These are phyloP conservation scores for Thermothelomyces thermophilus DNA, from an alignment of 2,329 filamentous ascomycete species.

Conservation along the genomic window DNA sequence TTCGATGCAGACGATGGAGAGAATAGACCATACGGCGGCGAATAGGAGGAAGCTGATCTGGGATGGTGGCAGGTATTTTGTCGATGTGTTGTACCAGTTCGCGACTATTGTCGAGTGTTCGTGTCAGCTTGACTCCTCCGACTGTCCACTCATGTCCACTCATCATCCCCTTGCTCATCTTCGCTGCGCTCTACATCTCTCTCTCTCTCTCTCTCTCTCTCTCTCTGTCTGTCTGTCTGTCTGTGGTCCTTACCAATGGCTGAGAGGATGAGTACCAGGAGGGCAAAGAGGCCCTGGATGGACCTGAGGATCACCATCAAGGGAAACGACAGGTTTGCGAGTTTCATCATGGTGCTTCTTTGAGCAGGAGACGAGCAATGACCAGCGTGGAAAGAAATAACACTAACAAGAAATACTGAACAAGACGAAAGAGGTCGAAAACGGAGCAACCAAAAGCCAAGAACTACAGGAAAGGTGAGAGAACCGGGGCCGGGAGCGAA, in stretches of 20 bases:
- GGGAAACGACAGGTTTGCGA: slow-evolving; percentile 30
- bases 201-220: no score
- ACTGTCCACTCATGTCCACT: no score
- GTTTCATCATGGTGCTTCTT: neutral
- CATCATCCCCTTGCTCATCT: no score
- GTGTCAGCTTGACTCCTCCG: slow-evolving; percentile 1
- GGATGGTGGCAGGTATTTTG: slow-evolving; percentile 46
- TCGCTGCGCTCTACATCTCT: no score
- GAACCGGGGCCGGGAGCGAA: slow-evolving; percentile 5
- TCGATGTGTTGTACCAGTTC: slow-evolving; percentile 54
- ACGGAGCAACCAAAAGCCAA: neutral
- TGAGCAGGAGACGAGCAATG: neutral
- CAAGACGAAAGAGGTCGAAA: neutral
- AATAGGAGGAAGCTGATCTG: slow-evolving; percentile 55
- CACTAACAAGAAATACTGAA: neutral
- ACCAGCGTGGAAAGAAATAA: neutral
- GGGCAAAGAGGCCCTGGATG: slow-evolving; percentile 39
- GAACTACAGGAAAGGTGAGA: slow-evolving; percentile 5
- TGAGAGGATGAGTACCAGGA: slow-evolving; percentile 43
- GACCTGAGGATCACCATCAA: slow-evolving; percentile 39
- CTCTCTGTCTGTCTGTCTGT: no score
- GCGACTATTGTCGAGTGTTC: slow-evolving; percentile 37
- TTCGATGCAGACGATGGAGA: slow-evolving; percentile 51
- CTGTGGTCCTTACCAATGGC: slow-evolving; percentile 39
- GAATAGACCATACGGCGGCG: slow-evolving; percentile 45